phyloP scores from a whole-genome alignment of 1,284 basidiomycete genomes.

The Fomitopsis betulina region DNA sequence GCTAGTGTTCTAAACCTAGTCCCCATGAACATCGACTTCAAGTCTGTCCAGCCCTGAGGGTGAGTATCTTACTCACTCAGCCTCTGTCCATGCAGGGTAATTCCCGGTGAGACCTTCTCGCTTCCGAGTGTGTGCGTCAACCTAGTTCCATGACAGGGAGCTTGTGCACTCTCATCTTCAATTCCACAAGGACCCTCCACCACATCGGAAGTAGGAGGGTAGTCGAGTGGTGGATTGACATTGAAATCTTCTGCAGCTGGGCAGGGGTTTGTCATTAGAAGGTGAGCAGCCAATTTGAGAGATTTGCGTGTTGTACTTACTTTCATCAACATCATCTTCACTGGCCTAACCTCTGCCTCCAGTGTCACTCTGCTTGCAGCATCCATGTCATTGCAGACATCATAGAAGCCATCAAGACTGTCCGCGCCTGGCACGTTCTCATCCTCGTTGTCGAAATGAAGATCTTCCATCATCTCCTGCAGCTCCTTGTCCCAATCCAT shows the following conservation, averaged over 20 bases:
- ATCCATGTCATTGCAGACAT: not conserved
- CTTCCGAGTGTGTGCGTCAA: too few relatives aligned
- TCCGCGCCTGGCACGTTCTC: not conserved
- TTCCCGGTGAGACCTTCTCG: too few relatives aligned
- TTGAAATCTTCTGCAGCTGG: not conserved
- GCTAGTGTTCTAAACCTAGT: too few relatives aligned
- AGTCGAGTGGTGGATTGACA: not conserved
- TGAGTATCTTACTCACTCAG: too few relatives aligned
- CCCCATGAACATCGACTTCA: too few relatives aligned
- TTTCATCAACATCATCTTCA: conserved; percentile 11
- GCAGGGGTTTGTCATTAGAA: not conserved
- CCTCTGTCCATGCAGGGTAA: too few relatives aligned
- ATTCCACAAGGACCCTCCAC: not conserved
- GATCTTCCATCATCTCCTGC: not conserved
- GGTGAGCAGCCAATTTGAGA: not conserved
- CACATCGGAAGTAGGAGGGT: not conserved
- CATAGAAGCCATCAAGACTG: not conserved
- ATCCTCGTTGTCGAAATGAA: not conserved
- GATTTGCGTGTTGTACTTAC: not conserved
- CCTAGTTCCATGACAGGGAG: too few relatives aligned
- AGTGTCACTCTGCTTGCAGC: not conserved
- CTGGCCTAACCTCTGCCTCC: conserved; percentile 9
- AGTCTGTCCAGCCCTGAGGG: too few relatives aligned
- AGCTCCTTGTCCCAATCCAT: not conserved
- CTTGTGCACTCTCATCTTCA: not conserved